These are phyloP conservation scores for Pseudozyma hubeiensis DNA, from an alignment of 1,284 basidiomycete species.

Conservation along the genomic window DNA sequence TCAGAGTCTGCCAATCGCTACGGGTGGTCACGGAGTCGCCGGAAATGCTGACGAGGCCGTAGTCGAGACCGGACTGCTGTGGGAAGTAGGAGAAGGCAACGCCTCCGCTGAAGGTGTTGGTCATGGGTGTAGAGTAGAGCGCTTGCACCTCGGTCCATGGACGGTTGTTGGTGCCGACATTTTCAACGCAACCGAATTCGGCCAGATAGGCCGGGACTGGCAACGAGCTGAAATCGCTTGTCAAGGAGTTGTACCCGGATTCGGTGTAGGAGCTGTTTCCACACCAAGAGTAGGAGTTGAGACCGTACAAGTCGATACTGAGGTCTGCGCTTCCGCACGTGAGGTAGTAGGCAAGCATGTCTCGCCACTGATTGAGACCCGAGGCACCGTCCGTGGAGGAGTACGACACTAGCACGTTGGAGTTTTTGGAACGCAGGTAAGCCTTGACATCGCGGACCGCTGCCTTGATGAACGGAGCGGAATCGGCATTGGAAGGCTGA, in stretches of 20 bases:
- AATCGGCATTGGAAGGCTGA: conserved; percentile 74
- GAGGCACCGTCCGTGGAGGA: conserved; percentile 82
- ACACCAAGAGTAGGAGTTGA: conserved; percentile 74
- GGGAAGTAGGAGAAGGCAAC: conserved; percentile 77
- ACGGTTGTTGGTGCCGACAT: conserved; percentile 76
- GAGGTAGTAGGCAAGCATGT: conserved; percentile 81
- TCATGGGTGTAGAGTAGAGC: conserved; percentile 80
- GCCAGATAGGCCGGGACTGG: conserved; percentile 89
- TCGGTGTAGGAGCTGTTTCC: conserved; percentile 75
- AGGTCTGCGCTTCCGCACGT: conserved; percentile 80
- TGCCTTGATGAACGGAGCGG: conserved; percentile 86
- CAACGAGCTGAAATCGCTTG: conserved; percentile 71
- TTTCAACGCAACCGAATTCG: conserved; percentile 79
- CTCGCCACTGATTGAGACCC: conserved; percentile 62
- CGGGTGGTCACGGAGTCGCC: conserved; percentile 75
- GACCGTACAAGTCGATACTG: conserved; percentile 84
- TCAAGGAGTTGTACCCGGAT: conserved; percentile 71
- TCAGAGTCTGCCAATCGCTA: conserved; percentile 78
- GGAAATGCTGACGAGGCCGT: conserved; percentile 84
- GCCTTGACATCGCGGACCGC: conserved; percentile 88
- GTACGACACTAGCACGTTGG: conserved; percentile 81
- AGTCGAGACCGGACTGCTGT: conserved; percentile 75
- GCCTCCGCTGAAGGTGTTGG: conserved; percentile 85
- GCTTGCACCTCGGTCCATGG: conserved; percentile 83
- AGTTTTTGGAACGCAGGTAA: conserved; percentile 75